These are phyloP conservation scores for Hippophae tibetana DNA, from an alignment of 306 rosid species.

Conservation along the genomic window DNA sequence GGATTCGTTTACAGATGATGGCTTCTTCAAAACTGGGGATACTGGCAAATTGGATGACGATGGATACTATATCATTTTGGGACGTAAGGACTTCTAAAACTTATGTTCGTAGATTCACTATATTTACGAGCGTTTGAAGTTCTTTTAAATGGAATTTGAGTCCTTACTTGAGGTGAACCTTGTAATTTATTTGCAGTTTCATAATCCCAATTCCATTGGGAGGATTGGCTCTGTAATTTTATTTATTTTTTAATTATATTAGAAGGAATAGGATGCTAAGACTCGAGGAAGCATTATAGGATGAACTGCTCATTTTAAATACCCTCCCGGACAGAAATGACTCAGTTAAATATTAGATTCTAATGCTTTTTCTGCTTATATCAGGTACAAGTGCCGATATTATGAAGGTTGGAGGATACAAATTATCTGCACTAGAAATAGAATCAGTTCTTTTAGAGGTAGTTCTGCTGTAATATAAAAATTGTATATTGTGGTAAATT, in stretches of 20 bases:
- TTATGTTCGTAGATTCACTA: background rate
- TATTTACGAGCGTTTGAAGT: no score
- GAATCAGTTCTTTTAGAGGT: constrained; percentile 83
- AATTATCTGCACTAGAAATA: constrained; percentile 82
- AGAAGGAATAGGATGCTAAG: no score
- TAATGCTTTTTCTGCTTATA: constrained; percentile 10
- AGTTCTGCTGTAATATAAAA: constrained; percentile 10
- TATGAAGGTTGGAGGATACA: constrained; percentile 92
- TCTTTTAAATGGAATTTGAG: no score
- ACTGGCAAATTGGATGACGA: constrained; percentile 67
- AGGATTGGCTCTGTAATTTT: no score
- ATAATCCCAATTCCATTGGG: no score
- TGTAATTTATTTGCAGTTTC: no score
- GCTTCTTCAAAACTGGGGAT: constrained; percentile 94
- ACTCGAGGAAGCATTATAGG: no score
- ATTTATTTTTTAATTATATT: no score
- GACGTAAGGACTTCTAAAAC: constrained; percentile 58
- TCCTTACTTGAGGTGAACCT: no score
- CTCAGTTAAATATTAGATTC: background rate
- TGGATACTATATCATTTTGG: constrained; percentile 78
- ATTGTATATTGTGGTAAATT: constrained; percentile 1
- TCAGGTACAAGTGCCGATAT: constrained; percentile 85
- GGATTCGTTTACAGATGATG: constrained; percentile 67
- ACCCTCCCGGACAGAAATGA: no score
- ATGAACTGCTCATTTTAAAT: no score